These are phyloP conservation scores for Fusarium anguioides DNA, from an alignment of 2,329 filamentous ascomycete species.

Conservation along the genomic window DNA sequence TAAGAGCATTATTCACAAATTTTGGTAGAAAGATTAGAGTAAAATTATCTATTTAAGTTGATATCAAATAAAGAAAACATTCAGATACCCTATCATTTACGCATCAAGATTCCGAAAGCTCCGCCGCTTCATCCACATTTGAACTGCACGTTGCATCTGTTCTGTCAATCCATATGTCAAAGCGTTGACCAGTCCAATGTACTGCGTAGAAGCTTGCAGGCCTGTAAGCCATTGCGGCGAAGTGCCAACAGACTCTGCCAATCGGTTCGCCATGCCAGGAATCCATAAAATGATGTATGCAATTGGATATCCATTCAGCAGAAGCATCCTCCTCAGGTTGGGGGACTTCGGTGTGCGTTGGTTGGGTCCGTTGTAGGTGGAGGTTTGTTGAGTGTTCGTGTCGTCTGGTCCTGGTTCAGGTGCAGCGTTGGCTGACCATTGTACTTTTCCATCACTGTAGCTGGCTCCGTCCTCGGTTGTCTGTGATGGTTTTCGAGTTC, in stretches of 20 bases:
- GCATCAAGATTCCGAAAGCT: neutral
- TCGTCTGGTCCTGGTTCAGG: neutral
- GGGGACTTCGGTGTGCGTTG: neutral
- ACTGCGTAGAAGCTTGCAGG: neutral
- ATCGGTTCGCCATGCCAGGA: neutral
- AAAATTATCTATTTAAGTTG: too few species aligned
- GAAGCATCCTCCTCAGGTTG: neutral
- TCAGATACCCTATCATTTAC: neutral
- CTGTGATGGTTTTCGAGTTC: neutral
- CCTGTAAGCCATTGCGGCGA: neutral
- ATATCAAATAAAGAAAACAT: neutral
- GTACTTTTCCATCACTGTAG: neutral
- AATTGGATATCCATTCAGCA: neutral
- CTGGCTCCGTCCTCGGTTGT: too few species aligned
- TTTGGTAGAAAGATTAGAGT: too few species aligned
- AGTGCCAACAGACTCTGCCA: neutral
- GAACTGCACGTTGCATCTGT: neutral
- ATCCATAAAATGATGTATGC: neutral
- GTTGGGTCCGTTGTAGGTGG: neutral
- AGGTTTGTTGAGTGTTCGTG: neutral
- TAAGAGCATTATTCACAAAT: too few species aligned
- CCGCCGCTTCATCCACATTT: neutral
- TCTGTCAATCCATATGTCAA: slow-evolving; percentile 1
- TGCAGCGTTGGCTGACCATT: neutral
- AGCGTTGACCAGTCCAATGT: neutral